Percentiles rank a stretch among this genome's conserved stretches.
Conservation (phyloP, 306 rosid species). For the Spatholobus suberectus region DNA sequence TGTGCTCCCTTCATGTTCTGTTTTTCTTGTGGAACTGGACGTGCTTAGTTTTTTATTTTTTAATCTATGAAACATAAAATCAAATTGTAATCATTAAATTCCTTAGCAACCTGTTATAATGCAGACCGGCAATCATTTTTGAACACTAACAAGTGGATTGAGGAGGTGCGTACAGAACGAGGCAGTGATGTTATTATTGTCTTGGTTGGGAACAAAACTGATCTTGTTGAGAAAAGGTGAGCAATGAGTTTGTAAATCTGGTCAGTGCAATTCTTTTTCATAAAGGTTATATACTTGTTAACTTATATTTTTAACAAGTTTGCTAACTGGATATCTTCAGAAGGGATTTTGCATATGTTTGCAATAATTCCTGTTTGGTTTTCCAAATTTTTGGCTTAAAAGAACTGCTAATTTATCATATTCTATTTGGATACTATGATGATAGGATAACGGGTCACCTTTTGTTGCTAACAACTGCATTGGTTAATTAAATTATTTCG, state of each 20-base stretch:
- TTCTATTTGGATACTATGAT: conserved; percentile 5
- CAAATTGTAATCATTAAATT: conserved; percentile 32
- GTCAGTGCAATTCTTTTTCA: neutral
- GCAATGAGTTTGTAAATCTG: conserved; percentile 22
- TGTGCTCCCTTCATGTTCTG: neutral
- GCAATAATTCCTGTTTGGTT: neutral
- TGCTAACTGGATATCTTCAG: neutral
- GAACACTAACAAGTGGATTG: conserved; percentile 80
- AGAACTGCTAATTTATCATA: neutral
- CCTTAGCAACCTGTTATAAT: conserved; percentile 9
- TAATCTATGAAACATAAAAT: neutral
- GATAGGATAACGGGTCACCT: neutral
- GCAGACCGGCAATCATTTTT: conserved; percentile 46
- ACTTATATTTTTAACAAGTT: neutral
- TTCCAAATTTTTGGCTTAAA: neutral
- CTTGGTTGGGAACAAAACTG: conserved; percentile 89
- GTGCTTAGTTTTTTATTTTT: neutral
- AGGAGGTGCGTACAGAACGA: conserved; percentile 86
- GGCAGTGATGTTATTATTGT: conserved; percentile 88
- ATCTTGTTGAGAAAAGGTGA: conserved; percentile 86
- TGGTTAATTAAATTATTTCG: neutral
- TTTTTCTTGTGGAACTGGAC: neutral
- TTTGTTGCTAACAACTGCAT: neutral
- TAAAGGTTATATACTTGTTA: no score
- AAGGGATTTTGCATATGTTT: neutral